A percentile compares a stretch with the other conserved stretches of the same genome.
Conservation (phyloP, 129 eudicot genomes). For the Lactuca sativa region DNA sequence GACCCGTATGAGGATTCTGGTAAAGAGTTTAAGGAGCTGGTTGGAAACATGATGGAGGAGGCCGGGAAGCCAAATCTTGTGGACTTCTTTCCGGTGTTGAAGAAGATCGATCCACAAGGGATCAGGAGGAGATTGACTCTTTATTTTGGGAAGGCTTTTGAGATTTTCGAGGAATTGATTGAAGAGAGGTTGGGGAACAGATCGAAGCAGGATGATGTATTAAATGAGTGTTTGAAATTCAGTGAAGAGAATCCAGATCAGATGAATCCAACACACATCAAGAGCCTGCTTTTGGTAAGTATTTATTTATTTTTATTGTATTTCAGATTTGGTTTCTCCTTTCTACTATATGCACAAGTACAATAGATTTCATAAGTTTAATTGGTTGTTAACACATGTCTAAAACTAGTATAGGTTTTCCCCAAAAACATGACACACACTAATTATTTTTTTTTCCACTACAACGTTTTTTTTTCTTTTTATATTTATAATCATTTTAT, state of each 20-base stretch:
- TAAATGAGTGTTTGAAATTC: neutral
- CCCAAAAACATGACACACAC: too few species aligned
- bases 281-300: neutral
- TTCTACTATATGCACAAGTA: too few species aligned
- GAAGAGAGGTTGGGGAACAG: neutral
- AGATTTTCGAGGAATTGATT: neutral
- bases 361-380: too few species aligned
- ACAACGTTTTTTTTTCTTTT: too few species aligned
- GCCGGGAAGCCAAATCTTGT: slow-evolving; percentile 1
- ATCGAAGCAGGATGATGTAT: neutral
- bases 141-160: neutral
- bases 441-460: too few species aligned
- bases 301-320: too few species aligned
- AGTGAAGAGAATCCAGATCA: slow-evolving; percentile 1
- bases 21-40: neutral
- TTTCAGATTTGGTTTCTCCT: too few species aligned
- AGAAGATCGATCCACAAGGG: neutral
- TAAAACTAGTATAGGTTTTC: too few species aligned
- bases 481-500: too few species aligned
- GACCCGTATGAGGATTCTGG: neutral
- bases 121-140: neutral
- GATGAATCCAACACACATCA: neutral
- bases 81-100: neutral
- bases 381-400: too few species aligned
- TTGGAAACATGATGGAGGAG: neutral